These are phyloP conservation scores for Plasmopara muralis DNA, from an alignment of 352 stramenopile species.

Conservation along the genomic window DNA sequence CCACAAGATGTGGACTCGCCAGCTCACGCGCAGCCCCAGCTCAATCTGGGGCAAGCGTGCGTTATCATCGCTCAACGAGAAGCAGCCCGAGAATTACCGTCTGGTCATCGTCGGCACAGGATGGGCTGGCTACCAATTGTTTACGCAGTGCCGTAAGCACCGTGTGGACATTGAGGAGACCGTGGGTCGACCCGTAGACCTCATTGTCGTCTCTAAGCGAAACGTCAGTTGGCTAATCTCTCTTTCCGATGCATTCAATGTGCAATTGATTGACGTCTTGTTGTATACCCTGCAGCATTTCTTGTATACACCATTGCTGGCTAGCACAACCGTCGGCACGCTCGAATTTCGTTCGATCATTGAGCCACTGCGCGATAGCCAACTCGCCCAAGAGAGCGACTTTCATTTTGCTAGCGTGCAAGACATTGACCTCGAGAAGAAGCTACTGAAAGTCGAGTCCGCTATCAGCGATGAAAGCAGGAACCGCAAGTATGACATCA, in stretches of 20 bases:
- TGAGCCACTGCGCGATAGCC: slow-evolving; percentile 90
- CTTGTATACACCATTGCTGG: slow-evolving; percentile 96
- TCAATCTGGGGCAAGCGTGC: slow-evolving; percentile 20
- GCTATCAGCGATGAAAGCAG: slow-evolving; percentile 35
- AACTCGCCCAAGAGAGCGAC: slow-evolving; percentile 63
- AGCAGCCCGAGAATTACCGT: slow-evolving; percentile 64
- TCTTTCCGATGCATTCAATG: background rate
- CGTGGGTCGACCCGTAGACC: slow-evolving; percentile 44
- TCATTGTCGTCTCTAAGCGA: slow-evolving; percentile 75
- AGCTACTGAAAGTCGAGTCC: slow-evolving; percentile 62
- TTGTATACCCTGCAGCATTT: slow-evolving; percentile 79
- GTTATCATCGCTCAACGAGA: slow-evolving; percentile 14
- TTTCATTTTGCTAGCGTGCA: slow-evolving; percentile 66
- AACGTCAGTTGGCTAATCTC: slow-evolving; percentile 40
- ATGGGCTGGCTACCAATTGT: slow-evolving; percentile 75
- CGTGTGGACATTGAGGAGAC: slow-evolving; percentile 64
- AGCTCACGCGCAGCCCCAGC: slow-evolving; percentile 19
- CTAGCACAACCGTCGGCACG: slow-evolving; percentile 91
- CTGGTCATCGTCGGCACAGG: slow-evolving; percentile 70
- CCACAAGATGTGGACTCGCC: slow-evolving; percentile 15
- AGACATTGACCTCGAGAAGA: slow-evolving; percentile 72
- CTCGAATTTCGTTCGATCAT: slow-evolving; percentile 97
- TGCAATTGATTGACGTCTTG: background rate
- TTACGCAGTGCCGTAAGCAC: slow-evolving; percentile 70
- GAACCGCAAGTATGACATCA: slow-evolving; percentile 55